Conservation (phyloP, 192 early-diverging fungal genomes). For the Coemansia sp. region DNA sequence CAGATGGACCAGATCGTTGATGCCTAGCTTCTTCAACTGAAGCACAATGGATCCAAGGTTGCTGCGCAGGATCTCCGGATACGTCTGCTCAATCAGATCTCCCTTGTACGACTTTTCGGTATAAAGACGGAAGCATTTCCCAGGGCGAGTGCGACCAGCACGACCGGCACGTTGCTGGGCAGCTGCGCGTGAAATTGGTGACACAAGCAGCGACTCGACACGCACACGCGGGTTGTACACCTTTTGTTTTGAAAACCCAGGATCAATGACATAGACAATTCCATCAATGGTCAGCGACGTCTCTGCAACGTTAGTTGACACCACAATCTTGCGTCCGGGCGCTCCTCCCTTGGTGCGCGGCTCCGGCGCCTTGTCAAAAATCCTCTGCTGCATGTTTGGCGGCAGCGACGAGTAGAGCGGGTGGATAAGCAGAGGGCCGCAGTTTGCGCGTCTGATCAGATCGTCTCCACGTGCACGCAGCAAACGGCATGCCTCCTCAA, state of each 20-base stretch:
- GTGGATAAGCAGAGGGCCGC: conserved; percentile 82
- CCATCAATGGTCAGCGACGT: conserved; percentile 98
- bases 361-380: conserved; percentile 89
- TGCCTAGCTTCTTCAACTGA: conserved; percentile 95
- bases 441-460: conserved; percentile 59
- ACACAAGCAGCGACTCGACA: conserved; percentile 92
- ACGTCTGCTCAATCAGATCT: conserved; percentile 95
- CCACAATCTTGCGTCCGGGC: conserved; percentile 94
- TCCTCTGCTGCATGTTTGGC: conserved; percentile 85
- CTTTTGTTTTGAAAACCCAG: conserved; percentile 99
- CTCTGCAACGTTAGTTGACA: conserved; percentile 98
- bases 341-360: conserved; percentile 74
- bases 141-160: conserved; percentile 96
- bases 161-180: conserved; percentile 97
- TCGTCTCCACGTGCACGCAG: conserved; percentile 77
- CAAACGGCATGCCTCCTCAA: conserved; percentile 91
- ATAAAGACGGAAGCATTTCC: conserved; percentile 97
- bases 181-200: conserved; percentile 91
- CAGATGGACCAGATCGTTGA: conserved; percentile 97
- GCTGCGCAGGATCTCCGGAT: conserved; percentile 96
- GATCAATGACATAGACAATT: conserved; percentile 98
- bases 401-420: conserved; percentile 94
- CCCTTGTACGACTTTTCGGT: conserved; percentile 94
- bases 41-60: conserved; percentile 96
- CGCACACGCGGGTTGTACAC: conserved; percentile 98